Conservation (phyloP, 108 stramenopile genomes). For the Pseudonitzschia multistriata region DNA sequence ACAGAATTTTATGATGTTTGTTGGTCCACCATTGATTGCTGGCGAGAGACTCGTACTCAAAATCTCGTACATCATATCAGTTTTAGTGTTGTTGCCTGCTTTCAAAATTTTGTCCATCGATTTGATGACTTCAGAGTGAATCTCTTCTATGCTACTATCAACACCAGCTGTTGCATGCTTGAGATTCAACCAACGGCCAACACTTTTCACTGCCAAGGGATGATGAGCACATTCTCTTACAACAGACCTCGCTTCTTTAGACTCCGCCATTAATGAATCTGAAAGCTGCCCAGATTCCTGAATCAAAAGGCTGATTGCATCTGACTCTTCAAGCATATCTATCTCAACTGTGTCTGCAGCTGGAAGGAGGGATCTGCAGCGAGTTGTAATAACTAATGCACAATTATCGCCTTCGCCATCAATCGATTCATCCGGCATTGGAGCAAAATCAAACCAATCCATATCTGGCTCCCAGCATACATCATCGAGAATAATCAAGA, state of each 20-base stretch:
- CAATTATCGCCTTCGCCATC: conserved; percentile 41
- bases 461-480: conserved; percentile 63
- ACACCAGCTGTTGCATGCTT: conserved; percentile 70
- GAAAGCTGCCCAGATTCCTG: conserved; percentile 59
- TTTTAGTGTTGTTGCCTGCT: conserved; percentile 40
- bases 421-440: conserved; percentile 36
- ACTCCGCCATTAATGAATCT: conserved; percentile 52
- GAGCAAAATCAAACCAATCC: conserved; percentile 72
- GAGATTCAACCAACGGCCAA: conserved; percentile 71
- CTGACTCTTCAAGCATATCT: conserved; percentile 59
- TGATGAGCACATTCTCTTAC: conserved; percentile 67
- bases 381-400: conserved; percentile 60
- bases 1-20: conserved; percentile 71
- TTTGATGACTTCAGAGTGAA: conserved; percentile 52
- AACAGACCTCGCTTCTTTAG: conserved; percentile 41
- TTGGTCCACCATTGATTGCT: conserved; percentile 62
- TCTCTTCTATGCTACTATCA: conserved; percentile 45
- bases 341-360: conserved; percentile 60
- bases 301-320: conserved; percentile 57
- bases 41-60: conserved; percentile 68
- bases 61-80: conserved; percentile 74
- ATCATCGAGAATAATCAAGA: conserved; percentile 73
- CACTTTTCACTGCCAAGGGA: conserved; percentile 70
- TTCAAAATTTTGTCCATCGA: conserved; percentile 60
- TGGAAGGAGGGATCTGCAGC: conserved; percentile 40